Conservation (phyloP, 306 rosid species). For the Benincasa hispida region DNA sequence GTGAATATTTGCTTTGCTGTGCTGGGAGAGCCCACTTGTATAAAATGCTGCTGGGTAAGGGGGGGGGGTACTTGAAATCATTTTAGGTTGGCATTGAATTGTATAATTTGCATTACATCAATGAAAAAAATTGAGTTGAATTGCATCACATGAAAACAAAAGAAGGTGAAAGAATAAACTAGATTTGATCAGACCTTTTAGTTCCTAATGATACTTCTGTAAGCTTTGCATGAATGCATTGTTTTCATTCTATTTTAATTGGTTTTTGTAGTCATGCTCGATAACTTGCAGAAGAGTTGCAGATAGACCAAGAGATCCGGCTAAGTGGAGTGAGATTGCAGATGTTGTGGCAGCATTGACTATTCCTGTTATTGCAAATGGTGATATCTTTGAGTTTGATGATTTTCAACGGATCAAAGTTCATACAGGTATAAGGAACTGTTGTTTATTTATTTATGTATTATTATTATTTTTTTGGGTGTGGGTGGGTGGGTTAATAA, state of each 20-base stretch:
- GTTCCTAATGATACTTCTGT: neutral
- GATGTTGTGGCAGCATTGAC: constrained; percentile 76
- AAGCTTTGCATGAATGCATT: neutral
- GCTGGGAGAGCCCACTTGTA: neutral
- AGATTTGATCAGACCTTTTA: neutral
- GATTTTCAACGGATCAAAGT: constrained; percentile 56
- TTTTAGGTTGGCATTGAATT: neutral
- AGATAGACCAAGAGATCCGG: constrained; percentile 94
- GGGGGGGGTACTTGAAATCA: neutral
- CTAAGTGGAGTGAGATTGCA: constrained; percentile 84
- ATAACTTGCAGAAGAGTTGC: constrained; percentile 48
- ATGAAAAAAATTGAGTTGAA: neutral
- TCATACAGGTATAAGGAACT: constrained; percentile 54
- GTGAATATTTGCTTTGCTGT: neutral
- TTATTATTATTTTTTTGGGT: no score
- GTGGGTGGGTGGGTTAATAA: no score
- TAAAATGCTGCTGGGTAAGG: neutral
- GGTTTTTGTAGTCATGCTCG: constrained; percentile 14
- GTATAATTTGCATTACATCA: neutral
- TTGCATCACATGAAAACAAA: neutral
- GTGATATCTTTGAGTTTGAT: constrained; percentile 60
- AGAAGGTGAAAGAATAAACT: neutral
- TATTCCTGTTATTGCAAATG: constrained; percentile 86
- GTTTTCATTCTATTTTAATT: constrained; percentile 8
- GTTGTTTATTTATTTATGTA: neutral